phyloP scores from a whole-genome alignment of 2,329 filamentous ascomycete genomes.

The Colletotrichum coccodes region DNA sequence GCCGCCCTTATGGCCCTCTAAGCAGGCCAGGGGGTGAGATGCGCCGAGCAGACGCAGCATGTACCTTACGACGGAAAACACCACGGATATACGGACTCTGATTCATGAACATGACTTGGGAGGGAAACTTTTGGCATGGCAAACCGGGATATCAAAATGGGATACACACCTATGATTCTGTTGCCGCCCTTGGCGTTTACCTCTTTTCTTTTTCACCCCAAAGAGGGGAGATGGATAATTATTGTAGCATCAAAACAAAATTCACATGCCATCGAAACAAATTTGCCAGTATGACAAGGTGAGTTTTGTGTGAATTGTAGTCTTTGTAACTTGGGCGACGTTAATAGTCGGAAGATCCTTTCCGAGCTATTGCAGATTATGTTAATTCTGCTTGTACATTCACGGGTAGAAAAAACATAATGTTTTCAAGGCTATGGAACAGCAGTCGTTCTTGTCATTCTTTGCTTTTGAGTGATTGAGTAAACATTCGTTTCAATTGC shows the following conservation, averaged over 20 bases:
- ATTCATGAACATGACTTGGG: slow-evolving; percentile 9
- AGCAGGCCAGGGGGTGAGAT: background rate
- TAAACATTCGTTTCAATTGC: background rate
- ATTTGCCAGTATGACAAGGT: no score
- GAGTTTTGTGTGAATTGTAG: no score
- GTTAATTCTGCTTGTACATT: no score
- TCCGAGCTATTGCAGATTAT: no score
- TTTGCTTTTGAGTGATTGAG: background rate
- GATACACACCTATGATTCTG: background rate
- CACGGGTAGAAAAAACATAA: no score
- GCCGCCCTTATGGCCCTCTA: slow-evolving; percentile 30
- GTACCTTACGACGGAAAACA: background rate
- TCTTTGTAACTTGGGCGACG: no score
- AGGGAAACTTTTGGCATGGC: background rate
- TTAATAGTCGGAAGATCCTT: no score
- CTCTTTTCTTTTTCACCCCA: background rate
- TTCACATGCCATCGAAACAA: background rate
- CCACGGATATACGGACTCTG: background rate
- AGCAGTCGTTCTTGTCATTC: no score
- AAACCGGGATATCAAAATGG: slow-evolving; percentile 1
- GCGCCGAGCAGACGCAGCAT: background rate
- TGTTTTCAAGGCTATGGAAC: no score
- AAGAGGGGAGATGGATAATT: background rate
- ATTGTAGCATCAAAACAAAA: slow-evolving; percentile 3
- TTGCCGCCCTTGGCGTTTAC: background rate